These are phyloP conservation scores for Rhododendron vialii DNA, from an alignment of 148 eudicot species.

Conservation along the genomic window DNA sequence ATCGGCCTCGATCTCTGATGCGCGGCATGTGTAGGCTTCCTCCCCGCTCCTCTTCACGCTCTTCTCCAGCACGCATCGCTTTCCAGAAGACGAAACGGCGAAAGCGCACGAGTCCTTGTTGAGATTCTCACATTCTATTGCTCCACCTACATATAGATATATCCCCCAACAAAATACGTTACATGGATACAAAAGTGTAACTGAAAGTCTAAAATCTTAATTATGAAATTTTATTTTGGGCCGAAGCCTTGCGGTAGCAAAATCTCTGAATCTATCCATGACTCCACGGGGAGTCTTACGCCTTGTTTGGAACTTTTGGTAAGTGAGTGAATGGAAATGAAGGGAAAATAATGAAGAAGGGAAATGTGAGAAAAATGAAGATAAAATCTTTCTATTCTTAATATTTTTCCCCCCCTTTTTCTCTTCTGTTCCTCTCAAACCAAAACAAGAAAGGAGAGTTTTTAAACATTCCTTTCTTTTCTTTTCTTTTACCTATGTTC, in stretches of 20 bases:
- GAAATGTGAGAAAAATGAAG: not conserved
- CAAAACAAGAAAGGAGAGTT: no score
- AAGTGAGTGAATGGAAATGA: no score
- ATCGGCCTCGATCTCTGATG: slow-evolving; percentile 54
- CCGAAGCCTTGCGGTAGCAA: not conserved
- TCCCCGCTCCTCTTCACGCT: slow-evolving; percentile 38
- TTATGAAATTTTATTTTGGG: not conserved
- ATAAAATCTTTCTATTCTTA: no score
- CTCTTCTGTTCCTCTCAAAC: no score
- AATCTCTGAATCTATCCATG: no score
- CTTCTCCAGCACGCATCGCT: slow-evolving; percentile 69
- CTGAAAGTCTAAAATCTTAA: not conserved
- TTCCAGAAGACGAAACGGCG: slow-evolving; percentile 55
- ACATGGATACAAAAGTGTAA: not conserved
- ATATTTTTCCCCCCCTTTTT: no score
- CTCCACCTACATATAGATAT: slow-evolving; percentile 23
- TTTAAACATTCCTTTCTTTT: no score
- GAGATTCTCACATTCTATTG: slow-evolving; percentile 49
- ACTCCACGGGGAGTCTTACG: no score
- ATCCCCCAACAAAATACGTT: not conserved
- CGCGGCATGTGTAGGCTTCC: slow-evolving; percentile 40
- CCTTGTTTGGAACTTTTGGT: no score
- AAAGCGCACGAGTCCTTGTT: slow-evolving; percentile 57
- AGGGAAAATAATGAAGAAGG: not conserved
- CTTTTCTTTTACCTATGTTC: no score